These are phyloP conservation scores for Geranium brycei DNA, from an alignment of 345 rosid genomes.

Conservation along the genomic window DNA sequence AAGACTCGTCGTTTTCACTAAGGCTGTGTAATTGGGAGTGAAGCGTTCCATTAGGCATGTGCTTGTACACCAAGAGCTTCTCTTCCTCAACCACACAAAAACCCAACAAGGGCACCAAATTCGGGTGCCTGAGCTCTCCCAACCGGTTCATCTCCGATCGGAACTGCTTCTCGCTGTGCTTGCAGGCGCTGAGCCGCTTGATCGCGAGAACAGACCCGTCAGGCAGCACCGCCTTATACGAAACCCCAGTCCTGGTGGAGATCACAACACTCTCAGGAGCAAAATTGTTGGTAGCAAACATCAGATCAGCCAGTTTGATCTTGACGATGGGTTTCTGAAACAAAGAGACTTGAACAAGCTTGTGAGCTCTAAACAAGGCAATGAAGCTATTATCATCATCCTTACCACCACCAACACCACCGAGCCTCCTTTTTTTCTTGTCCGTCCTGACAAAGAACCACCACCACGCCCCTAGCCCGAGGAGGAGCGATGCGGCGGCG, in stretches of 20 bases:
- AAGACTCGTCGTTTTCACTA: slow-evolving; percentile 13
- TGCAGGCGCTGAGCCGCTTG: slow-evolving; percentile 37
- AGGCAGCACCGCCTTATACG: slow-evolving; percentile 33
- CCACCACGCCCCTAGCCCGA: slow-evolving; percentile 42
- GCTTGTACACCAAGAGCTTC: slow-evolving; percentile 23
- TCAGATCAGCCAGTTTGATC: slow-evolving; percentile 36
- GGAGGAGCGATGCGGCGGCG: slow-evolving; percentile 24
- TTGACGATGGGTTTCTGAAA: slow-evolving; percentile 49
- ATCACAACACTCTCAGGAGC: slow-evolving; percentile 19
- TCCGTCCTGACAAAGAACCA: slow-evolving; percentile 30
- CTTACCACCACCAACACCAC: slow-evolving; percentile 24
- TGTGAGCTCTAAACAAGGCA: slow-evolving; percentile 33
- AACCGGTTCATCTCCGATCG: slow-evolving; percentile 40
- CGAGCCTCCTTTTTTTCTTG: slow-evolving; percentile 27
- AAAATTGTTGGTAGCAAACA: slow-evolving; percentile 36
- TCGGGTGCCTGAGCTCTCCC: slow-evolving; percentile 50
- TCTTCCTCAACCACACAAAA: slow-evolving; percentile 45
- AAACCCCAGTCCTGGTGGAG: slow-evolving; percentile 38
- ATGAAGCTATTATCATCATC: slow-evolving; percentile 40
- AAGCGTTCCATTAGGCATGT: slow-evolving; percentile 42
- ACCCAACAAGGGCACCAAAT: slow-evolving; percentile 53
- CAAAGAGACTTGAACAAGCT: slow-evolving; percentile 48
- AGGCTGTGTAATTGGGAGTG: slow-evolving; percentile 23
- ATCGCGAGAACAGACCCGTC: slow-evolving; percentile 51
- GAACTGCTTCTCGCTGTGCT: slow-evolving; percentile 39